These are phyloP conservation scores for Rhodomyrtus psidioides DNA, from an alignment of 441 rosid species.

Conservation along the genomic window DNA sequence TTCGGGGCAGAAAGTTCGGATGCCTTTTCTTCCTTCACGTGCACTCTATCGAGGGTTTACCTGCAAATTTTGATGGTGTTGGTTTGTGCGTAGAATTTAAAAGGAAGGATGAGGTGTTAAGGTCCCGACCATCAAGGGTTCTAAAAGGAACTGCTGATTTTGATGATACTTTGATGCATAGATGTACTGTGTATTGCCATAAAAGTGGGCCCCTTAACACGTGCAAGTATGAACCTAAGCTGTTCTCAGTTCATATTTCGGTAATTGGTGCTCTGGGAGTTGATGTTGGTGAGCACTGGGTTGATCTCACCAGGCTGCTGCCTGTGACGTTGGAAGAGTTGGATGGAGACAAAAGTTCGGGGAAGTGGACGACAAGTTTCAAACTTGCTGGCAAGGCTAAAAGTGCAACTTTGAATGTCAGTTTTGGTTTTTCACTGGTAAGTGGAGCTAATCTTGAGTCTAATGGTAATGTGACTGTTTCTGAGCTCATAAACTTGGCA, in stretches of 20 bases:
- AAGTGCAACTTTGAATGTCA: constrained; percentile 4
- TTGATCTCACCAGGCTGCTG: constrained; percentile 73
- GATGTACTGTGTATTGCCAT: constrained; percentile 50
- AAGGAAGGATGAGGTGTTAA: constrained; percentile 56
- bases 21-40: constrained; percentile 67
- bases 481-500: constrained; percentile 3
- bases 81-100: constrained; percentile 58
- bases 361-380: constrained; percentile 68
- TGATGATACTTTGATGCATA: constrained; percentile 58
- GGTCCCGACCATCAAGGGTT: constrained; percentile 43
- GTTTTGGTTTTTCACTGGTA: constrained; percentile 2
- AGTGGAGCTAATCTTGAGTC: neutral
- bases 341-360: constrained; percentile 42
- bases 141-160: constrained; percentile 49
- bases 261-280: constrained; percentile 34
- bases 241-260: constrained; percentile 44
- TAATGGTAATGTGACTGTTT: constrained; percentile 1
- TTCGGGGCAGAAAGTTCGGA: constrained; percentile 41
- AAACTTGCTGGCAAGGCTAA: constrained; percentile 9
- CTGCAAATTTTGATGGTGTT: constrained; percentile 31
- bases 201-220: constrained; percentile 46
- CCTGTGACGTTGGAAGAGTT: constrained; percentile 56
- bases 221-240: constrained; percentile 55
- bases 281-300: constrained; percentile 60
- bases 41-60: constrained; percentile 71